Conservation (phyloP, 1,284 basidiomycete species). For the Pterulicium gracile region DNA sequence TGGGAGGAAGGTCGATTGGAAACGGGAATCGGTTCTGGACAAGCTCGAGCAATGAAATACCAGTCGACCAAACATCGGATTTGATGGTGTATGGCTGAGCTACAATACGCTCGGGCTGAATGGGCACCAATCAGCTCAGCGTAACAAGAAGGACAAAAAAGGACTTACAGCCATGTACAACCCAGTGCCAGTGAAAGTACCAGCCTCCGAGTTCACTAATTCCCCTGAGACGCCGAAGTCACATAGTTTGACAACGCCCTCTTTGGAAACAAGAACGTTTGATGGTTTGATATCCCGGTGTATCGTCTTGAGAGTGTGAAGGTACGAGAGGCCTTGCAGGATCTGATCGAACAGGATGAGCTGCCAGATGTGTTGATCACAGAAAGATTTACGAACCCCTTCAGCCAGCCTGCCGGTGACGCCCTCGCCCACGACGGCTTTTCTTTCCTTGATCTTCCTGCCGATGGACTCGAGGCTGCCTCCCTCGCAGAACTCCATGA, state of each 20-base stretch:
- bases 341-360: constrained; percentile 36
- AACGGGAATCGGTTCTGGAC: constrained; percentile 95
- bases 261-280: constrained; percentile 81
- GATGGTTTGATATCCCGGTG: constrained; percentile 98
- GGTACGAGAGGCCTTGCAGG: constrained; percentile 84
- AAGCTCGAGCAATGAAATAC: constrained; percentile 87
- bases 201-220: constrained; percentile 83
- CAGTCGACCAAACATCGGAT: constrained; percentile 98
- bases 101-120: constrained; percentile 84
- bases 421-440: constrained; percentile 81
- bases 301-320: constrained; percentile 87
- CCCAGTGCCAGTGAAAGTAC: constrained; percentile 94
- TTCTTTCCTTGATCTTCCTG: constrained; percentile 74
- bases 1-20: constrained; percentile 83
- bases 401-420: constrained; percentile 88
- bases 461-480: constrained; percentile 82
- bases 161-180: constrained; percentile 92
- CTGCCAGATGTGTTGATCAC: constrained; percentile 5
- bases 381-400: constrained; percentile 45
- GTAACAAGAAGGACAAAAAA: constrained; percentile 3
- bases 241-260: constrained; percentile 85
- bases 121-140: constrained; percentile 10
- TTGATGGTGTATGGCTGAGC: constrained; percentile 87
- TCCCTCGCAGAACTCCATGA: constrained; percentile 94
- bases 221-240: constrained; percentile 98